These are phyloP conservation scores for Hepatocystis sp. DNA, from an alignment of 169 alveolate species.

Conservation along the genomic window DNA sequence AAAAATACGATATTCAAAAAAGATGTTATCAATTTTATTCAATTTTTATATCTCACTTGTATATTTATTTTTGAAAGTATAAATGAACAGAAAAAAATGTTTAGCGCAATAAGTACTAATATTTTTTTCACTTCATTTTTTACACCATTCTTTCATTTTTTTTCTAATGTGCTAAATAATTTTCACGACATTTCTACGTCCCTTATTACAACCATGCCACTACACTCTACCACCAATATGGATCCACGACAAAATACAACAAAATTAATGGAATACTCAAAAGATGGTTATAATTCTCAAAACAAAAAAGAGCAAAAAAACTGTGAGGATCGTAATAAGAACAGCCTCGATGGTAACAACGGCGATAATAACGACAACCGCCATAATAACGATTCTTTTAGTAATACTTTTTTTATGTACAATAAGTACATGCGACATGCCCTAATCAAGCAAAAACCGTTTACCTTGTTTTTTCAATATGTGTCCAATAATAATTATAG, in stretches of 20 bases:
- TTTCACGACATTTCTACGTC: conserved; percentile 8
- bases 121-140: conserved; percentile 66
- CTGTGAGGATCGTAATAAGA: neutral
- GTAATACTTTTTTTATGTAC: conserved; percentile 23
- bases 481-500: conserved; percentile 26
- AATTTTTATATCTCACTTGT: conserved; percentile 52
- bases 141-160: conserved; percentile 58
- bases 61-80: conserved; percentile 61
- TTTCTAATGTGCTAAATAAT: conserved; percentile 22
- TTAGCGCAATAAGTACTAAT: conserved; percentile 39
- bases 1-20: conserved; percentile 7
- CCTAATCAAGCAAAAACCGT: conserved; percentile 35
- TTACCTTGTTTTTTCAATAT: conserved; percentile 67
- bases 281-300: no score
- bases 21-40: conserved; percentile 19
- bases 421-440: conserved; percentile 35
- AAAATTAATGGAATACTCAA: no score
- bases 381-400: neutral
- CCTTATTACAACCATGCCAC: no score
- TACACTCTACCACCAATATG: no score
- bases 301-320: neutral
- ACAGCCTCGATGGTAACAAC: neutral
- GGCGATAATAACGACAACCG: neutral
- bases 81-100: conserved; percentile 17
- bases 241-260: no score